Evolutionary conservation across 805 yeast genomes (phyloP), one percentile per base, ranked within the genome.

Genomic region (Cyberlindnera maclurae): DNA sequence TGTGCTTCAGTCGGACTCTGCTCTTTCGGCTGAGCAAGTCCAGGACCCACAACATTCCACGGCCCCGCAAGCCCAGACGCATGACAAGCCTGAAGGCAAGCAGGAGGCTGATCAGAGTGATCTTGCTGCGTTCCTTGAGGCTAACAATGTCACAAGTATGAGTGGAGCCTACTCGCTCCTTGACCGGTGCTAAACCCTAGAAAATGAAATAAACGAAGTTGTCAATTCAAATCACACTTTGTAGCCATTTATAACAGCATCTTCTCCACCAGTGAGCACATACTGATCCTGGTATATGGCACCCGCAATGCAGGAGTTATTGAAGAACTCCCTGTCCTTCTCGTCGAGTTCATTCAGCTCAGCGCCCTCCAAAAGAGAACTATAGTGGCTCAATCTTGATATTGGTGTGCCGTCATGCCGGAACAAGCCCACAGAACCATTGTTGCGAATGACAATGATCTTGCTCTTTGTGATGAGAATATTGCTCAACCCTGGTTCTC

Each of bases 191-290:
- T 20, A 8, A 20, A 20, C 5, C 24, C 24, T 20, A 20, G 8
- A 20, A 20, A 20, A 5, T 20, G 5, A 8, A 20, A 20, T 6
- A 20, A 20, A 20, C 8, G 24, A 8, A 20, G 24, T 20, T 20
- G 24, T 27, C 7, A 6, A 27, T 27, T 31, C 16, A 12, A 10
- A 31, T 12, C 16, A 31, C 11, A 42, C 7, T 15, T 33, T 26
- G 40, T 42, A 43, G 3, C 41, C 43, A 34, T 39, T 38, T 6
- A 43, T 34, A 12, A 31, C 34, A 29, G 33, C 36, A 33, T 43
- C 46, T 3, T 34, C 41, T 29, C 46, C 46, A n/a, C 46, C 43
- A 13, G 46, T 39, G 38, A 43, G 40, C 29, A 43, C 29, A 16
- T 39, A 37, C 12, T 37, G 34, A 7, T 17, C 43, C 29, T 39